These are phyloP conservation scores for Tricholoma sp. DNA, from an alignment of 768 basidiomycete species.

Conservation along the genomic window DNA sequence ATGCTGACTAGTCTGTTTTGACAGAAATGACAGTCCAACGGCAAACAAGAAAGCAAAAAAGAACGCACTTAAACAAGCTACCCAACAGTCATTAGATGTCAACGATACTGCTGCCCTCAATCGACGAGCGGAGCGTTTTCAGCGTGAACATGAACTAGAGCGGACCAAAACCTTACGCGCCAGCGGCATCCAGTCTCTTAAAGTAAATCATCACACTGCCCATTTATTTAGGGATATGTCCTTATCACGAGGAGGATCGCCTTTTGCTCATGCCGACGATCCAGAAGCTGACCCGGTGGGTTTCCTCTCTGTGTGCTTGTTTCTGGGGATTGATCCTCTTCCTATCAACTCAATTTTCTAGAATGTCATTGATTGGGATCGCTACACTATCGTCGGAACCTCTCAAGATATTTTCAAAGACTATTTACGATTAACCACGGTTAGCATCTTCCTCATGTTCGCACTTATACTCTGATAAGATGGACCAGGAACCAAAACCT, in stretches of 20 bases:
- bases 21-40: conserved; percentile 34
- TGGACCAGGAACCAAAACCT: conserved; percentile 86
- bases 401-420: conserved; percentile 90
- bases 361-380: conserved; percentile 98
- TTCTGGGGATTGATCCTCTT: background rate
- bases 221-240: conserved; percentile 47
- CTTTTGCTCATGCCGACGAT: conserved; percentile 51
- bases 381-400: conserved; percentile 90
- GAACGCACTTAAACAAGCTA: conserved; percentile 39
- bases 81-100: conserved; percentile 40
- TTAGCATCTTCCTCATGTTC: conserved; percentile 27
- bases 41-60: conserved; percentile 60
- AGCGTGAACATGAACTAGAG: conserved; percentile 85
- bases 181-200: conserved; percentile 30
- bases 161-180: conserved; percentile 49
- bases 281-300: conserved; percentile 71
- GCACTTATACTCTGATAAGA: background rate
- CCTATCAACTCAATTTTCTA: conserved; percentile 23
- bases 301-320: conserved; percentile 9
- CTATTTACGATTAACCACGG: conserved; percentile 90
- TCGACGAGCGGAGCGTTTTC: conserved; percentile 83
- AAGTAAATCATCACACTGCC: conserved; percentile 43
- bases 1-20: background rate
- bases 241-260: conserved; percentile 46
- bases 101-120: conserved; percentile 67